Evolutionary conservation across 1,284 basidiomycete genomes (phyloP).

Genomic region (Rhodotorula sp.): DNA sequence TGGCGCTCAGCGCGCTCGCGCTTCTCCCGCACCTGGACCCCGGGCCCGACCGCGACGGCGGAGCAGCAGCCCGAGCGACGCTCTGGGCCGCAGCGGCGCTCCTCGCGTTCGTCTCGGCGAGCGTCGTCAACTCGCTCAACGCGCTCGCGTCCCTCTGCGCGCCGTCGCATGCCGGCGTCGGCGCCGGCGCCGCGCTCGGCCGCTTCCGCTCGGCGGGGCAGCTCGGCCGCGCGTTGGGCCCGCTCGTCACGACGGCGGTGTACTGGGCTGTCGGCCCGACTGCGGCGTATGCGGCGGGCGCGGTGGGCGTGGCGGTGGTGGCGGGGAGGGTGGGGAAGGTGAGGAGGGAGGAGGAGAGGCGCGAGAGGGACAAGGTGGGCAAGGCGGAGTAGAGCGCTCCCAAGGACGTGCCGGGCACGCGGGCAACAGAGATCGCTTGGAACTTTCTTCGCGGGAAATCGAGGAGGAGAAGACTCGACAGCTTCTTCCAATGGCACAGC

Average conservation of each 20-base stretch:
- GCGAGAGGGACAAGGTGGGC: not conserved
- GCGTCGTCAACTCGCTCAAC: constrained; percentile 85
- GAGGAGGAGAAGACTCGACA: too few relatives aligned
- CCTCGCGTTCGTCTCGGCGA: constrained; percentile 85
- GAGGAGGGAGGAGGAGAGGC: not conserved
- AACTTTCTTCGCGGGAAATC: too few relatives aligned
- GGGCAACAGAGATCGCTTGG: too few relatives aligned
- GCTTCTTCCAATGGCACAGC: too few relatives aligned
- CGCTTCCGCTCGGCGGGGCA: constrained; percentile 83
- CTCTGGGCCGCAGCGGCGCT: constrained; percentile 64
- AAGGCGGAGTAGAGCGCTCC: not conserved
- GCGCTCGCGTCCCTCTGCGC: constrained; percentile 71
- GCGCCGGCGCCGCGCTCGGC: constrained; percentile 81
- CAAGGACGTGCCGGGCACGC: too few relatives aligned
- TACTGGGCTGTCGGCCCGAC: constrained; percentile 59
- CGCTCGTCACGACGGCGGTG: constrained; percentile 67
- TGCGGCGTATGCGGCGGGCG: constrained; percentile 21
- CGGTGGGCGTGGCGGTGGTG: not conserved
- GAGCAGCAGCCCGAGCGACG: not conserved
- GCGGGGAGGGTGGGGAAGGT: constrained; percentile 4
- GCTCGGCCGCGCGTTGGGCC: constrained; percentile 83
- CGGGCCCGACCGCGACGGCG: not conserved
- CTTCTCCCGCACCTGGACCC: constrained; percentile 62
- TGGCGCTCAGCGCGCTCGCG: constrained; percentile 69
- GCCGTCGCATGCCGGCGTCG: constrained; percentile 50